Base-by-base conservation (phyloP, 805 yeast species). In the Komagataella ulmi region DNA sequence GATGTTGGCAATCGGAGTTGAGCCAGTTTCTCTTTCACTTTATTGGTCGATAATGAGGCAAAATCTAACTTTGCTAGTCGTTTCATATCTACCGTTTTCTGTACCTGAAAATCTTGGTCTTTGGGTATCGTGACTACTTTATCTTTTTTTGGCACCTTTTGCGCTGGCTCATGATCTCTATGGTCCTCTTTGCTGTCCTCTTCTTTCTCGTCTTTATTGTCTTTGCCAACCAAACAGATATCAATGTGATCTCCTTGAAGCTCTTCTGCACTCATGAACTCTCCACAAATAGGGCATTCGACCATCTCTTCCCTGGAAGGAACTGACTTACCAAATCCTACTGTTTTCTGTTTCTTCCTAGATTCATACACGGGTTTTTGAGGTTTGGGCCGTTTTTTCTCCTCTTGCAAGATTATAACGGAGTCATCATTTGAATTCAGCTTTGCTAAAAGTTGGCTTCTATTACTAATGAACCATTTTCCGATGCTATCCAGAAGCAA, bases 401-500 rank as follows among this genome's bases (percentile, higher is more conserved):
- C n/a, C 8, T 30, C 40, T 8, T 30, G 40, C 14, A 30, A 30
- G n/a, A 30, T 30, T 14, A 30, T 14, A 3, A 30, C 40, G 14
- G 40, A 30, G n/a, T 30, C 40, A 8, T 30, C 14, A 14, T 30
- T n/a, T 1, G 40, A 1, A n/a, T 49, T 50, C 49, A 76, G 54
- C 19, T 56, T 49, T 6, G 68, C 67, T 10, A 74, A 24, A 40
- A 79, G 58, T 6, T 64, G 65, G 2, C 64, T 59, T 55, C 85
- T 64, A n/a, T 75, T 53, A 10, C 63, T 60, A 14, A 60, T 63
- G 63, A 75, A 81, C 62, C 85, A 75, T 45, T 65, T 64, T 1
- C 79, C 81, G 0, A 86, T 68, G 55, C 87, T 95, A 59, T 85
- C 95, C n/a, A 88, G 65, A 6, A 83, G 66, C 44, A 79, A 73